Evolutionary conservation across 306 rosid species (phyloP).

Genomic region (Trifolium repens): DNA sequence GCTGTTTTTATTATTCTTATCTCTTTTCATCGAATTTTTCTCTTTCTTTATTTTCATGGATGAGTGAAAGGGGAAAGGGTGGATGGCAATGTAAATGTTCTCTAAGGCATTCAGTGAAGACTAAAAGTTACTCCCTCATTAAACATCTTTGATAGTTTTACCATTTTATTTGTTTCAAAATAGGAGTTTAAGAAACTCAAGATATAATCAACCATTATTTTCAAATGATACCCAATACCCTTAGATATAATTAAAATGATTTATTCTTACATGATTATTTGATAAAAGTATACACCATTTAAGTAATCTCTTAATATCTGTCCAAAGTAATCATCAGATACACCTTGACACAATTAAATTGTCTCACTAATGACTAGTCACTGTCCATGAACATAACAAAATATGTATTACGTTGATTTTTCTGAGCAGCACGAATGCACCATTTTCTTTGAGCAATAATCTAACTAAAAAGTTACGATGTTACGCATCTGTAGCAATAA

Average conservation of each 20-base stretch:
- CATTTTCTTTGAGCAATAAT: not conserved
- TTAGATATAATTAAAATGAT: not conserved
- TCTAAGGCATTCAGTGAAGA: slow-evolving; percentile 32
- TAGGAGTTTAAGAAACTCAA: not conserved
- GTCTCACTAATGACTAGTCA: not conserved
- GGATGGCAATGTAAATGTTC: slow-evolving; percentile 5
- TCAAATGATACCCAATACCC: not conserved
- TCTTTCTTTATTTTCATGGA: slow-evolving; percentile 13
- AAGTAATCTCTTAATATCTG: too few species aligned
- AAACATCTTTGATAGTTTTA: not conserved
- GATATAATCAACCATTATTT: not conserved
- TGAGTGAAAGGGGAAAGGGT: slow-evolving; percentile 9
- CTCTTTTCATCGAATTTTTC: slow-evolving; percentile 34
- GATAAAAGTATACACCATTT: too few species aligned
- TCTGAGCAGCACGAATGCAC: not conserved
- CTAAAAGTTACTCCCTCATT: slow-evolving; percentile 8
- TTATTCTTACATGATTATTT: not conserved
- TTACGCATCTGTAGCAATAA: slow-evolving; percentile 9
- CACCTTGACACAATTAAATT: slow-evolving; percentile 25
- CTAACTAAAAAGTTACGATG: slow-evolving; percentile 4
- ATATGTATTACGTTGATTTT: slow-evolving; percentile 6
- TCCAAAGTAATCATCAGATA: not conserved
- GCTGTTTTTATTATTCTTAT: slow-evolving; percentile 38
- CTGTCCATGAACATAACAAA: slow-evolving; percentile 31
- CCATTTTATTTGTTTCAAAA: not conserved